Evolutionary conservation across 306 rosid species (phyloP).

Genomic region (Medicago arabica): DNA sequence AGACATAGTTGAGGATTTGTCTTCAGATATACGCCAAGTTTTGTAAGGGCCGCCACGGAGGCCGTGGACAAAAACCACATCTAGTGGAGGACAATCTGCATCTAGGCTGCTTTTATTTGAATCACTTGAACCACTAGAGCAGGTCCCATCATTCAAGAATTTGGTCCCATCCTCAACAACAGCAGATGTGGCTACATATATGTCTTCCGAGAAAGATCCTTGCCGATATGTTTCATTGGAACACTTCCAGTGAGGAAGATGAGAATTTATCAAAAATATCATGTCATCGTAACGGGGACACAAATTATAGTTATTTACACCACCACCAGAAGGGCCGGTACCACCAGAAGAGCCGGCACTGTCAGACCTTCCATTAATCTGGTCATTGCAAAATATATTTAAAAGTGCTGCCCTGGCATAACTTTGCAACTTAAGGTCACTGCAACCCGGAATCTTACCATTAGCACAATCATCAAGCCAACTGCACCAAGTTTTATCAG

Average conservation of each 20-base stretch:
- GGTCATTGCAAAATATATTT: slow-evolving; percentile 66
- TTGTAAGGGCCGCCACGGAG: slow-evolving; percentile 93
- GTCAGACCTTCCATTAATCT: slow-evolving; percentile 47
- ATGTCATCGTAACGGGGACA: slow-evolving; percentile 84
- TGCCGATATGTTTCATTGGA: slow-evolving; percentile 49
- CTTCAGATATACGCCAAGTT: slow-evolving; percentile 95
- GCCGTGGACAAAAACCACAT: slow-evolving; percentile 92
- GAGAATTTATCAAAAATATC: slow-evolving; percentile 83
- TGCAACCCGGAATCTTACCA: slow-evolving; percentile 89
- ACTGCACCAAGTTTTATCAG: slow-evolving; percentile 71
- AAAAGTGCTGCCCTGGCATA: slow-evolving; percentile 84
- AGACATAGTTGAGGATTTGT: slow-evolving; percentile 79
- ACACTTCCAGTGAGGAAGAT: slow-evolving; percentile 86
- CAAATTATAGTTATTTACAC: slow-evolving; percentile 42
- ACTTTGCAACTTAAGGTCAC: slow-evolving; percentile 82
- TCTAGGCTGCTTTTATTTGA: slow-evolving; percentile 44
- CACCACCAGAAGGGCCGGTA: slow-evolving; percentile 41
- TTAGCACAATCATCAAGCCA: slow-evolving; percentile 97
- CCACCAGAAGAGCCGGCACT: slow-evolving; percentile 46
- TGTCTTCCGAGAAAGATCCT: slow-evolving; percentile 43
- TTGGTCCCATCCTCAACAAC: slow-evolving; percentile 48
- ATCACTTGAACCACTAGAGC: slow-evolving; percentile 47
- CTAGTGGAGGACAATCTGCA: slow-evolving; percentile 61
- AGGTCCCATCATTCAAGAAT: slow-evolving; percentile 46
- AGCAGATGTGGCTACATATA: slow-evolving; percentile 42